Percentiles rank a stretch among this genome's conserved stretches.
phyloP scores from a whole-genome alignment of 23 red algal species.

The Gracilaria gracilis region DNA sequence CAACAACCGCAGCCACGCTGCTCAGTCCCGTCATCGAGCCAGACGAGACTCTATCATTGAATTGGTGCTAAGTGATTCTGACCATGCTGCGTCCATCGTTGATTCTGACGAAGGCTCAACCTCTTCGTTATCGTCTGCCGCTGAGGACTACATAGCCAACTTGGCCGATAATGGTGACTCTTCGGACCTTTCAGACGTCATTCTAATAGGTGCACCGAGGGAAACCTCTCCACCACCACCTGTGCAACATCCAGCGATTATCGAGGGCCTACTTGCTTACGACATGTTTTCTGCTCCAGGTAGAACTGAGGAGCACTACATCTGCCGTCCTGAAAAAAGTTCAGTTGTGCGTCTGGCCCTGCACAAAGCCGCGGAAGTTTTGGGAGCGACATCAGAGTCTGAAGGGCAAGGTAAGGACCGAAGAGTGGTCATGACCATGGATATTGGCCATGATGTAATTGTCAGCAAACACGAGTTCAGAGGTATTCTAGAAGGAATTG shows the following conservation, averaged over 20 bases:
- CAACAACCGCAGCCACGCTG: not conserved
- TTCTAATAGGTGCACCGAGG: not conserved
- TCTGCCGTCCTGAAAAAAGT: not conserved
- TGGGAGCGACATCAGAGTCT: constrained; percentile 29
- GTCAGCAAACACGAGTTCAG: not conserved
- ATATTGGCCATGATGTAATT: not conserved
- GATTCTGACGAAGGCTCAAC: constrained; percentile 14
- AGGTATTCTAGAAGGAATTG: not conserved
- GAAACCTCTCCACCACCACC: not conserved
- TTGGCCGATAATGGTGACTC: not conserved
- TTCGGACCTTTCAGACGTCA: not conserved
- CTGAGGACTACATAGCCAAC: constrained; percentile 29
- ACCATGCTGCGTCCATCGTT: not conserved
- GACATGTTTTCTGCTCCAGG: not conserved
- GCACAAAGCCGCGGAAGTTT: constrained; percentile 44
- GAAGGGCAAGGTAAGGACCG: constrained; percentile 17
- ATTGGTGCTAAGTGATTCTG: not conserved
- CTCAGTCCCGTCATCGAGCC: not conserved
- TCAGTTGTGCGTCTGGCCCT: constrained; percentile 25
- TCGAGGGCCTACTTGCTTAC: not conserved
- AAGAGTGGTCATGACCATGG: constrained; percentile 35
- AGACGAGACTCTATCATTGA: not conserved
- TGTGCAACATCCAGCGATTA: not conserved
- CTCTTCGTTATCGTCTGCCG: not conserved
- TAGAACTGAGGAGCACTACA: not conserved